Evolutionary conservation across 345 rosid genomes (phyloP).

Genomic region (Linum lewisii): DNA sequence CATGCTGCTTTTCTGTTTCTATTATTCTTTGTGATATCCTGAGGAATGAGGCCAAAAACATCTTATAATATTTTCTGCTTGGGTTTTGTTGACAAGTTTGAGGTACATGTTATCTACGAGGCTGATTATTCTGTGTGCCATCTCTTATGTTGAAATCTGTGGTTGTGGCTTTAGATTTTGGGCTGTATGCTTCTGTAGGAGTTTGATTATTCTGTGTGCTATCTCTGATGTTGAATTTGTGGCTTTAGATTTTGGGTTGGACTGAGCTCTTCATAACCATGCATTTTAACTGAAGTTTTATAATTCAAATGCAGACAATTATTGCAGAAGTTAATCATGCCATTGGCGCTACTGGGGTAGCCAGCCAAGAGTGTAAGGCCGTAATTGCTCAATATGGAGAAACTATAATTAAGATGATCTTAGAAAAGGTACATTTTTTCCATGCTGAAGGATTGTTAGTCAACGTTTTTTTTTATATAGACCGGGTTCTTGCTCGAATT

Average conservation of each 20-base stretch:
- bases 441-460: background rate
- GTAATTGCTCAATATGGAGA: constrained; percentile 63
- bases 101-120: background rate
- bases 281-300: background rate
- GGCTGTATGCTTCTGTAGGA: too few relatives aligned
- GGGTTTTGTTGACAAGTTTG: background rate
- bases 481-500: background rate
- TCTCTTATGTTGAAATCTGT: too few relatives aligned
- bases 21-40: background rate
- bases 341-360: constrained; percentile 71
- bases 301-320: constrained; percentile 32
- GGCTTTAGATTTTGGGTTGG: background rate
- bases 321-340: constrained; percentile 77
- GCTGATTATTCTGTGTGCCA: too few relatives aligned
- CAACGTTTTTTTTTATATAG: background rate
- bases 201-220: background rate
- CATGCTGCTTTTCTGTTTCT: background rate
- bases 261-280: background rate
- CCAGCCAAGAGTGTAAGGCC: constrained; percentile 65
- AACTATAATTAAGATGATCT: constrained; percentile 55
- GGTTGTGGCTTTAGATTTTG: too few relatives aligned
- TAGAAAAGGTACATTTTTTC: constrained; percentile 36
- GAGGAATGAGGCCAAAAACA: background rate
- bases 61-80: background rate
- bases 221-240: background rate